A percentile compares a stretch with the other conserved stretches of the same genome.
Evolutionary conservation across 2,329 filamentous ascomycete species (phyloP).

Genomic region (Aspergillus persii): DNA sequence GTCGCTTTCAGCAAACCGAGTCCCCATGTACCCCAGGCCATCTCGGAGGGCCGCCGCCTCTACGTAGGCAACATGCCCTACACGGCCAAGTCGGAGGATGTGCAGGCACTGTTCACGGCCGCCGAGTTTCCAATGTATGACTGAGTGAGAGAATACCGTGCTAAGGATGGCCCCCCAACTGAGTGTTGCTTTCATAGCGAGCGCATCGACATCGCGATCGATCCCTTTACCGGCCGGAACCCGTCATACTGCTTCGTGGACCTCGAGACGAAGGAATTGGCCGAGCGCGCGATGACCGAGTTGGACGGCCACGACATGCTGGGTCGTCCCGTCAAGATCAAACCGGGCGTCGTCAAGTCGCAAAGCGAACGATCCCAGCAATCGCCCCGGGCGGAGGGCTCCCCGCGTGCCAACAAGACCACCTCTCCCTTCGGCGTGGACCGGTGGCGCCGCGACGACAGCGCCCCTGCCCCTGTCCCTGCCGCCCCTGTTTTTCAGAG

Average conservation of each 20-base stretch:
- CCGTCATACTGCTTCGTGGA: conserved; percentile 75
- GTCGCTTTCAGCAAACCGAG: conserved; percentile 31
- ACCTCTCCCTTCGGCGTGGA: conserved; percentile 33
- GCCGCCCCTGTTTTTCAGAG: conserved; percentile 18
- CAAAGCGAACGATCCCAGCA: conserved; percentile 28
- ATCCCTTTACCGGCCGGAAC: conserved; percentile 66
- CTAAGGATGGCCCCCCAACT: conserved; percentile 15
- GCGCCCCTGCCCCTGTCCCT: conserved; percentile 30
- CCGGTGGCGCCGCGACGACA: conserved; percentile 44
- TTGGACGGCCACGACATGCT: conserved; percentile 56
- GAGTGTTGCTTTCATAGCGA: conserved; percentile 38
- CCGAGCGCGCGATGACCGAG: conserved; percentile 56
- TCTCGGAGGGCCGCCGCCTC: conserved; percentile 45
- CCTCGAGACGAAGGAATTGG: conserved; percentile 56
- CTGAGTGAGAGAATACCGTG: background rate
- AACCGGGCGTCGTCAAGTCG: conserved; percentile 61
- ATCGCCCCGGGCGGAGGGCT: conserved; percentile 14
- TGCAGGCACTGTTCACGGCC: conserved; percentile 48
- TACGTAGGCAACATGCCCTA: conserved; percentile 58
- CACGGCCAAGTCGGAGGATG: conserved; percentile 51
- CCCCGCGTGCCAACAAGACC: conserved; percentile 21
- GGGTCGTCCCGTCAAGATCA: conserved; percentile 62
- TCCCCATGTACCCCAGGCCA: conserved; percentile 35
- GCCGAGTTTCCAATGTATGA: conserved; percentile 38
- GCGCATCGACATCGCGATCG: conserved; percentile 66